phyloP scores from a whole-genome alignment of 345 rosid genomes.

The Eucalyptus erythrocorys region DNA sequence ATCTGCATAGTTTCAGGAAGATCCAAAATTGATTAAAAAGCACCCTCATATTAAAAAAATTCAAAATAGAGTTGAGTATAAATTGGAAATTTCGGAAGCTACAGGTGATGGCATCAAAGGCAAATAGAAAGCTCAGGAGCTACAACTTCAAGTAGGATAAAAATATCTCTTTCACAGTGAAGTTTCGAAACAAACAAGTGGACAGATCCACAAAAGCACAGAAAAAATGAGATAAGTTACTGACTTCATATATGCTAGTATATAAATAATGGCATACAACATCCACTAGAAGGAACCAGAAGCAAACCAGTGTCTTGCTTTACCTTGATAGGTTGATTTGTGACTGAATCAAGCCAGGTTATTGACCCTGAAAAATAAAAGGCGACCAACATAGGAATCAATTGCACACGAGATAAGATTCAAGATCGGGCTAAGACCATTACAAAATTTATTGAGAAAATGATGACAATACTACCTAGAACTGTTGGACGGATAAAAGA shows the following conservation, averaged over 20 bases:
- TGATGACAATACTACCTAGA: constrained; percentile 33
- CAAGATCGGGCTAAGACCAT: not conserved
- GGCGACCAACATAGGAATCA: not conserved
- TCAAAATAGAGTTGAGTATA: not conserved
- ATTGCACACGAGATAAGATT: not conserved
- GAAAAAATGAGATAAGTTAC: not conserved
- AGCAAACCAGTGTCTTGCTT: not conserved
- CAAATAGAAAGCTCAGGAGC: not conserved
- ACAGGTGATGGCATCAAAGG: not conserved
- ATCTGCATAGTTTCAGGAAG: constrained; percentile 30
- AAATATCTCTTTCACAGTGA: not conserved
- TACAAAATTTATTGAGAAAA: not conserved
- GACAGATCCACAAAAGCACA: not conserved
- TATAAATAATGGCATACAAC: not conserved
- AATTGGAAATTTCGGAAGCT: not conserved
- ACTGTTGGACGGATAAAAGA: constrained; percentile 76
- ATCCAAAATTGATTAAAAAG: not conserved
- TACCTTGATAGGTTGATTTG: constrained; percentile 89
- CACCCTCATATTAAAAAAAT: not conserved
- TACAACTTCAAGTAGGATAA: not conserved
- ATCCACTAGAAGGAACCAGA: not conserved
- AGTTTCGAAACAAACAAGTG: not conserved
- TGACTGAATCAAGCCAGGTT: constrained; percentile 93
- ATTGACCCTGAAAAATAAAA: constrained; percentile 29
- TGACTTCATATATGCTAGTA: not conserved